Base-by-base conservation (phyloP, 768 basidiomycete genomes). In the Boletus huronensis region DNA sequence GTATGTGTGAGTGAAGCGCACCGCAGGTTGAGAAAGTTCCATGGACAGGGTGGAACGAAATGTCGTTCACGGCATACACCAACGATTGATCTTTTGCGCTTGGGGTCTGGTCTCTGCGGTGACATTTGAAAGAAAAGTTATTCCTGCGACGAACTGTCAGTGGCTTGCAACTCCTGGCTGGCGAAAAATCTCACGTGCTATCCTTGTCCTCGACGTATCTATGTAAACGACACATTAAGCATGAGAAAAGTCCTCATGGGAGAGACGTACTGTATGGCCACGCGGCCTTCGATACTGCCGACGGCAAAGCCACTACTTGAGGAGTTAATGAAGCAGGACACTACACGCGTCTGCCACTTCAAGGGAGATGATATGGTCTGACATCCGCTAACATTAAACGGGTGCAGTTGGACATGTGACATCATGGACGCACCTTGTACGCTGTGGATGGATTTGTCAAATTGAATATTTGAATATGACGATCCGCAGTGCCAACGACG, bases 401-500 rank as follows among this genome's bases (percentile, higher is more conserved):
- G 38, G 21, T 44, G 40, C n/a, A 21, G 35, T 23, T 26, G 47
- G 42, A 54, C 1, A 36, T 16, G 53, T 48, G 47, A 53, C 53
- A 56, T 23, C 51, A 64, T 72, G 38, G 45, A 52, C 46, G 32
- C 39, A 88, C 92, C 77, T 90, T 91, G 77, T 85, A 91, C 1
- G 88, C 73, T 1, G 83, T 78, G 23, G 79, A 86, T 2, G 95
- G 94, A 67, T 88, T 92, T 17, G 79, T 82, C 46, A 97, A 80
- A 71, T 96, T 90, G 77, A 84, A 89, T 58, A 96, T 90, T 69
- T 90, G 86, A 48, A 98, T 85, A 67, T 95, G 89, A 29, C 93
- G 83, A 56, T 97, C 95, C 6, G 93, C 96, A 1, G 93, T 96
- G 29, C 88, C 95, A 49, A 93, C 91, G 38, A 95, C 95, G 78